These are phyloP conservation scores for Coprinellus micaceus DNA, from an alignment of 768 basidiomycete species.

Conservation along the genomic window DNA sequence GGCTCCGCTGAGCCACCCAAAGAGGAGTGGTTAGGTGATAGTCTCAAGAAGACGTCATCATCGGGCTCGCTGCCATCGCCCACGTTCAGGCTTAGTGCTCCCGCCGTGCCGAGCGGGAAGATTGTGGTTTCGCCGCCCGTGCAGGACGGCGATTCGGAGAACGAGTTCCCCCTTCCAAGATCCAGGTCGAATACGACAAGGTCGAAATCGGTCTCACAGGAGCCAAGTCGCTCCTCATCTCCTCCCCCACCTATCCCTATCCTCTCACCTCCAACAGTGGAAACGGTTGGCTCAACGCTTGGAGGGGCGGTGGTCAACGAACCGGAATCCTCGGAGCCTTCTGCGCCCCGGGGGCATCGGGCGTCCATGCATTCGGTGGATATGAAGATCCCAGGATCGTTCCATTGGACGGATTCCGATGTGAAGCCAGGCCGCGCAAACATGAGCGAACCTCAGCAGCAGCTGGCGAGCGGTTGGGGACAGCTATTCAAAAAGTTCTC, in stretches of 20 bases:
- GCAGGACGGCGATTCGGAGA: background rate
- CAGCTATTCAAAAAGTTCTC: conserved; percentile 3
- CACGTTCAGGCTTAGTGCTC: background rate
- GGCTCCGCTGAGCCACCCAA: background rate
- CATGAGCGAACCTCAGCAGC: background rate
- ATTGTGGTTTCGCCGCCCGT: background rate
- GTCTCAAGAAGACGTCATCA: background rate
- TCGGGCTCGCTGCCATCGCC: background rate
- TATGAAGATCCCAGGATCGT: conserved; percentile 8
- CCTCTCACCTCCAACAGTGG: background rate
- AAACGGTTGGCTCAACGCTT: background rate
- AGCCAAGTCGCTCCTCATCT: background rate
- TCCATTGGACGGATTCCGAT: conserved; percentile 1
- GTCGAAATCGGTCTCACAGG: background rate
- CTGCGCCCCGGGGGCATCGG: background rate
- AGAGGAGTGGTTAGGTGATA: conserved; percentile 4
- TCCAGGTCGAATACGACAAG: background rate
- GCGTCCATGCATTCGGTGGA: conserved; percentile 2
- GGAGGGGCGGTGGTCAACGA: background rate
- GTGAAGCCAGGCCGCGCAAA: background rate
- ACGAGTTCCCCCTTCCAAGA: background rate
- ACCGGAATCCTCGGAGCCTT: background rate
- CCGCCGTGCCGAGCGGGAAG: background rate
- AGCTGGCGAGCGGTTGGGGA: background rate
- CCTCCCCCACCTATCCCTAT: background rate